phyloP scores from a whole-genome alignment of 495 filamentous ascomycete genomes.

The Penicillium waksmanii region DNA sequence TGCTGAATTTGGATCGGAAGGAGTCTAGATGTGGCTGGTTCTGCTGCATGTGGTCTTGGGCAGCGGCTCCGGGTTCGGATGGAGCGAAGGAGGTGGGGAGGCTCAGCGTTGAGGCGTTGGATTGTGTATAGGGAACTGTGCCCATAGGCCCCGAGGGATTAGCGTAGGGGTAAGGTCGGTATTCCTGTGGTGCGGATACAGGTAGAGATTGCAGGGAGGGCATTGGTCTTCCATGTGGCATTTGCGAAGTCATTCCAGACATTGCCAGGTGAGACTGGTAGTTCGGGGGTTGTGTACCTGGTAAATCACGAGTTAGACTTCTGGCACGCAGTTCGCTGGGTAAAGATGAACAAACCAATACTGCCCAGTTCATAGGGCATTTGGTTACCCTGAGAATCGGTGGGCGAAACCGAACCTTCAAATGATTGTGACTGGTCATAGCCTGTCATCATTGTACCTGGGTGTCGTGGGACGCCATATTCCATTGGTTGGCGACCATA shows the following conservation, averaged over 20 bases:
- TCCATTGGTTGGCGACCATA: constrained; percentile 44
- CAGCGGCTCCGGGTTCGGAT: constrained; percentile 29
- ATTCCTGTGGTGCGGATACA: constrained; percentile 39
- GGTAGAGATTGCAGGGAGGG: constrained; percentile 36
- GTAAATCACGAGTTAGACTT: constrained; percentile 17
- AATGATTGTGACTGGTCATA: constrained; percentile 40
- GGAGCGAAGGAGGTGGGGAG: constrained; percentile 39
- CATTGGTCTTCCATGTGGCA: constrained; percentile 37
- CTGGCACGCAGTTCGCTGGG: background rate
- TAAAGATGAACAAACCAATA: constrained; percentile 23
- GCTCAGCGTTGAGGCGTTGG: constrained; percentile 41
- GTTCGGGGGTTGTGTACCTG: constrained; percentile 38
- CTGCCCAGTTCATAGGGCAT: constrained; percentile 34
- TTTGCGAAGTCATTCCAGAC: constrained; percentile 38
- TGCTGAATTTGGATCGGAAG: constrained; percentile 35
- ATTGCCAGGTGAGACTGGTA: constrained; percentile 41
- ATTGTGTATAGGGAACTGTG: constrained; percentile 37
- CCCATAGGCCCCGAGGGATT: constrained; percentile 35
- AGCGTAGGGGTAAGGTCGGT: constrained; percentile 42
- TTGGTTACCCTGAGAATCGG: constrained; percentile 30
- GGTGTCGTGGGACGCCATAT: constrained; percentile 34
- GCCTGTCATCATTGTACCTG: constrained; percentile 33
- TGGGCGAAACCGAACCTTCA: constrained; percentile 47
- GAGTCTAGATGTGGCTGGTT: constrained; percentile 33
- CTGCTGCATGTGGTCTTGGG: constrained; percentile 34